phyloP scores from a whole-genome alignment of 73 alveolate genomes.

The Blepharisma japonicum region DNA sequence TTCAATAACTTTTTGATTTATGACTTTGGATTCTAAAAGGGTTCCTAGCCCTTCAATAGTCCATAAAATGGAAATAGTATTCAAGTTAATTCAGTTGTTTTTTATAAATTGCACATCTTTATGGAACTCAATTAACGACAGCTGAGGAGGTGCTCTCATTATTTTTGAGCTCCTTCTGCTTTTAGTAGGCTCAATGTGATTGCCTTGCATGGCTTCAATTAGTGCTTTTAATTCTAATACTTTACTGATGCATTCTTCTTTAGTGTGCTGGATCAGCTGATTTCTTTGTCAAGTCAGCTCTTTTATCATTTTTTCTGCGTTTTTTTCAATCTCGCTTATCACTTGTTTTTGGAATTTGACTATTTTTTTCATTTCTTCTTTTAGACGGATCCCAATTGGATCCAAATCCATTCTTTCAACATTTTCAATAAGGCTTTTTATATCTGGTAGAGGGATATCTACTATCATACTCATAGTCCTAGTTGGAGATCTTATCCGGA shows the following conservation, averaged over 20 bases:
- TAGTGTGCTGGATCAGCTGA: neutral
- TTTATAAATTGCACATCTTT: neutral
- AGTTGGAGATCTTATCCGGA: neutral
- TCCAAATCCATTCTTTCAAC: neutral
- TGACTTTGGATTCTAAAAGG: no score
- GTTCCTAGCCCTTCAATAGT: no score
- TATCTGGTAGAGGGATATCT: conserved; percentile 9
- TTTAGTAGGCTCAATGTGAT: neutral
- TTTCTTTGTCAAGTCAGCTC: conserved; percentile 14
- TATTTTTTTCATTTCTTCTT: conserved; percentile 1
- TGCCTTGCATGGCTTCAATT: neutral
- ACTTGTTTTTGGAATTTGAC: conserved; percentile 1
- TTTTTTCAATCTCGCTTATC: neutral
- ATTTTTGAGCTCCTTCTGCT: neutral
- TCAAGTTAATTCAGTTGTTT: neutral
- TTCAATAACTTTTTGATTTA: no score
- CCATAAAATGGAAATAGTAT: neutral
- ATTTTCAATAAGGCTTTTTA: neutral
- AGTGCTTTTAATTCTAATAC: conserved; percentile 4
- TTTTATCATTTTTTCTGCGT: neutral
- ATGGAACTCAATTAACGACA: neutral
- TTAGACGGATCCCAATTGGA: neutral
- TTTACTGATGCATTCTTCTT: conserved; percentile 21
- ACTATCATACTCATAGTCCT: conserved; percentile 12
- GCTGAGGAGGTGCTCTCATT: neutral